phyloP scores from a whole-genome alignment of 73 alveolate species.

The Paraurostyla sp. region DNA sequence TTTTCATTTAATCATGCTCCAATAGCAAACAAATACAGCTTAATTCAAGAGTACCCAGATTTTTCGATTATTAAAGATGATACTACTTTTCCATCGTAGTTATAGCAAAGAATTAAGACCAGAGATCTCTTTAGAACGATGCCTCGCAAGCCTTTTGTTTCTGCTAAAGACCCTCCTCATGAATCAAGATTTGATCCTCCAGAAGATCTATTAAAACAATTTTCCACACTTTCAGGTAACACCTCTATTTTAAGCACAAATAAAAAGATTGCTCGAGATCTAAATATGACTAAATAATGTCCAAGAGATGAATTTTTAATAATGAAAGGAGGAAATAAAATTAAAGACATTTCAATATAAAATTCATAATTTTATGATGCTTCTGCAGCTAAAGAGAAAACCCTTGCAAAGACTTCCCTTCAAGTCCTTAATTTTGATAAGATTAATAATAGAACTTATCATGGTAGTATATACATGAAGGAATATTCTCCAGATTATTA shows the following conservation, averaged over 20 bases:
- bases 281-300: background rate
- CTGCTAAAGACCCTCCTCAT: conserved; percentile 24
- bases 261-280: background rate
- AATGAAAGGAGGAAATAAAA: conserved; percentile 13
- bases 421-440: conserved; percentile 1
- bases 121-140: conserved; percentile 25
- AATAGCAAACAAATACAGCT: background rate
- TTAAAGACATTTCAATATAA: background rate
- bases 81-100: background rate
- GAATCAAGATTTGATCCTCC: conserved; percentile 51
- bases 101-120: conserved; percentile 28
- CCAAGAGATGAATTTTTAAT: conserved; percentile 36
- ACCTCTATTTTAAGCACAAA: background rate
- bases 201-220: background rate
- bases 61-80: background rate
- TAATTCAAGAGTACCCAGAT: conserved; percentile 26
- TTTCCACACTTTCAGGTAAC: background rate
- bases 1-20: background rate
- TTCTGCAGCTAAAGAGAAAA: background rate
- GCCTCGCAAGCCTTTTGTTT: conserved; percentile 2
- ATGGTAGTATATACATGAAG: conserved; percentile 43
- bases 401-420: background rate
- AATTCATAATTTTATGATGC: background rate
- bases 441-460: conserved; percentile 3
- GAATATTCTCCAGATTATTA: conserved; percentile 41